Conservation (phyloP, 176 grass and related monocot species). For the Pharus latifolius region DNA sequence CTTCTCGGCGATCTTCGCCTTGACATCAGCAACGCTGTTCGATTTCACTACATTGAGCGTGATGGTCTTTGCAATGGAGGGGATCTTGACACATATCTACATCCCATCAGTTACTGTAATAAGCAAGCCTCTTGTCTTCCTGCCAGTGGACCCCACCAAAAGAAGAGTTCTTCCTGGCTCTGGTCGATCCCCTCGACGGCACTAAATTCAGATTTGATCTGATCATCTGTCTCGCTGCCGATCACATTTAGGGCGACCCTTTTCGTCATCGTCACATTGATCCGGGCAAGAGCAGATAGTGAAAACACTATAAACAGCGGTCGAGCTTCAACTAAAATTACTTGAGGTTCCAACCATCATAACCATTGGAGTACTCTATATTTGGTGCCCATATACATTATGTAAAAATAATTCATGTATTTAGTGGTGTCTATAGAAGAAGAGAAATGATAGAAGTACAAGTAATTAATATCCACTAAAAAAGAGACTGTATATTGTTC, state of each 20-base stretch:
- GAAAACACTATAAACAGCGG: neutral
- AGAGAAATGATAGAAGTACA: no score
- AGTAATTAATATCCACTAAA: no score
- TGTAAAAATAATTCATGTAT: no score
- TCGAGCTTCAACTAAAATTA: no score
- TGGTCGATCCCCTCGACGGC: conserved; percentile 28
- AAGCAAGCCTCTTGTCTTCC: conserved; percentile 13
- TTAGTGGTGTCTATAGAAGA: no score
- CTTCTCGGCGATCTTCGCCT: conserved; percentile 1
- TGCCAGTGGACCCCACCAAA: conserved; percentile 29
- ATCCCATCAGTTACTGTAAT: conserved; percentile 41
- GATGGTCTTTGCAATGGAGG: conserved; percentile 32
- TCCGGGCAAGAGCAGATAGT: conserved; percentile 10
- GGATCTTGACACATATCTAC: conserved; percentile 24
- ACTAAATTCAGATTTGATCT: conserved; percentile 27
- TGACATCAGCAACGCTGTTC: conserved; percentile 20
- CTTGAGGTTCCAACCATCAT: no score
- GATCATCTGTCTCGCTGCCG: conserved; percentile 15
- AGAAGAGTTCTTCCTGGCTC: conserved; percentile 25
- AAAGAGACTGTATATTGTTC: no score
- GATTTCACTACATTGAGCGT: conserved; percentile 32
- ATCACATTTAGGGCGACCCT: conserved; percentile 26
- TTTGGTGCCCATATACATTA: no score
- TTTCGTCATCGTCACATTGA: conserved; percentile 35
- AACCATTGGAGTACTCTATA: no score